Evolutionary conservation across 2,329 filamentous ascomycete genomes (phyloP), one percentile per base, ranked within the genome.

Genomic region (Stemphylium vesicarium): DNA sequence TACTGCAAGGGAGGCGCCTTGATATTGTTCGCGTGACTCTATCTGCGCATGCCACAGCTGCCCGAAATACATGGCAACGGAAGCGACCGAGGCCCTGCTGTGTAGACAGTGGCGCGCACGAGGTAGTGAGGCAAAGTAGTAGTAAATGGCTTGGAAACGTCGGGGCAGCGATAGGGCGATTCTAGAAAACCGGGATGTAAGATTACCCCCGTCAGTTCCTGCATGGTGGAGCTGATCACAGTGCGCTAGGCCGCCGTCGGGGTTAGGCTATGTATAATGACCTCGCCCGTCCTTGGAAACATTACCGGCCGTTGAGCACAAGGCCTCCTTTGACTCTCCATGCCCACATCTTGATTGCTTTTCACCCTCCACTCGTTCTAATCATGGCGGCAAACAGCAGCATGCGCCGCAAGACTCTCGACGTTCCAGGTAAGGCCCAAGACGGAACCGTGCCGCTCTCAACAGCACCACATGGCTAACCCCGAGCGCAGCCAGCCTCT

Each of bases 381-480:
- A 2, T 24, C 46, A 73, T 72, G 69, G 61, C 64, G 39, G 60
- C 61, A 26, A 68, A 67, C 47, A 61, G 66, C 54, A 68, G 62
- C 45, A 39, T 69, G 50, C 69, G 65, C 44, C 63, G 56, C 35
- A 64, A 64, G 35, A 57, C 54, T 6, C 57, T 63, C 16, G 62
- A 63, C 52, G 51, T 59, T 40, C 64, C 65, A 40, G 57, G 68
- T 72, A 53, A 63, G 64, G 51, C 56, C 41, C 36, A 18, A 10
- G 9, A 24, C 18, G 9, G 13, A 49, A 7, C 26, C 26, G 26
- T 11, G 26, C 26, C 26, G 8, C 26, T 29, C 26, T 29, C 26
- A 29, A 20, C 12, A 33, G 9, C 38, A 29, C 39, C 32, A 39
- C 53, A 56, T 59, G 39, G 52, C 62, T 65, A 56, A 66, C 35